Evolutionary conservation across 2,329 filamentous ascomycete species (phyloP).

Genomic region (Epichloe uncinata): DNA sequence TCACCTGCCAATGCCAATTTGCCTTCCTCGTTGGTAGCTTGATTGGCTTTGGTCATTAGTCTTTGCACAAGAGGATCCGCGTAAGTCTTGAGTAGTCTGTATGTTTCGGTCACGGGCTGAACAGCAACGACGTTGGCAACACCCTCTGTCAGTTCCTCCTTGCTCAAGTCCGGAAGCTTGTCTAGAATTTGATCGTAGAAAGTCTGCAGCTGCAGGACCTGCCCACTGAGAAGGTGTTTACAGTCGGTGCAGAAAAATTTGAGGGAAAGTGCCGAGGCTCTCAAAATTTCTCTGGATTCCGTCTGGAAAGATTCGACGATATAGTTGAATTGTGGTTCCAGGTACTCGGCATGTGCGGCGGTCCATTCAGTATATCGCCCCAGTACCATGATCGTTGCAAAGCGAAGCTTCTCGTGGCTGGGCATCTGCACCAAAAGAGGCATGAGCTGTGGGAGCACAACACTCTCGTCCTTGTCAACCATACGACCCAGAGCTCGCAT

Average conservation of each 20-base stretch:
- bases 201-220: conserved; percentile 73
- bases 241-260: conserved; percentile 97
- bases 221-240: conserved; percentile 68
- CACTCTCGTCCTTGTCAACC: conserved; percentile 78
- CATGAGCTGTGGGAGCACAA: conserved; percentile 83
- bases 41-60: conserved; percentile 76
- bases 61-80: conserved; percentile 81
- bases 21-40: conserved; percentile 66
- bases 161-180: conserved; percentile 69
- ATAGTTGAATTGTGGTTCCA: conserved; percentile 88
- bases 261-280: conserved; percentile 84
- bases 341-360: conserved; percentile 77
- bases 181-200: conserved; percentile 90
- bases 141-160: conserved; percentile 93
- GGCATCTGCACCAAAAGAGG: conserved; percentile 89
- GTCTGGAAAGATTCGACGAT: conserved; percentile 89
- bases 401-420: conserved; percentile 92
- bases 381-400: conserved; percentile 95
- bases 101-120: conserved; percentile 68
- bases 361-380: conserved; percentile 98
- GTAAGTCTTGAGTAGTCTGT: conserved; percentile 78
- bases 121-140: conserved; percentile 84
- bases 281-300: conserved; percentile 76
- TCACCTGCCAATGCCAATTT: conserved; percentile 76
- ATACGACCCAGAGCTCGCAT: conserved; percentile 94